phyloP scores from a whole-genome alignment of 805 yeast species.

The Wickerhamomyces ciferrii region DNA sequence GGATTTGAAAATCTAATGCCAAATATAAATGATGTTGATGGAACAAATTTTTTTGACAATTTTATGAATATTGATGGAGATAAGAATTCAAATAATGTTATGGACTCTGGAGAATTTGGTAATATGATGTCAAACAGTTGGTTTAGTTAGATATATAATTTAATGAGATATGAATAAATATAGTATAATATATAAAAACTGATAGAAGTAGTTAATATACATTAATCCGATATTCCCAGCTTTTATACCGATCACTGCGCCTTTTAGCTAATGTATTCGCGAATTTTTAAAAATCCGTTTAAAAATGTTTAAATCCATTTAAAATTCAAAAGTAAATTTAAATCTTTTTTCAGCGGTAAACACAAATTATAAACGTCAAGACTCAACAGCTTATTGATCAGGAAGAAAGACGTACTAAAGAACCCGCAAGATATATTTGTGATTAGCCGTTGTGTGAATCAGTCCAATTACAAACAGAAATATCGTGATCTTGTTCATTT shows the following conservation, averaged over 20 bases:
- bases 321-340: too few relatives aligned
- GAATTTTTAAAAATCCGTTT: neutral
- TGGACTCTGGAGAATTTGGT: constrained; percentile 11
- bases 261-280: neutral
- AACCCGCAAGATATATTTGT: too few relatives aligned
- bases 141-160: constrained; percentile 10
- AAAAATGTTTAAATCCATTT: neutral
- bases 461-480: too few relatives aligned
- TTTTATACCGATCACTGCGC: too few relatives aligned
- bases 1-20: neutral
- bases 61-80: neutral
- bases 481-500: too few relatives aligned
- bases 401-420: too few relatives aligned
- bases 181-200: neutral
- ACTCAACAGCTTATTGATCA: too few relatives aligned
- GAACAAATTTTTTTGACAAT: neutral
- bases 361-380: too few relatives aligned
- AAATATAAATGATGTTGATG: neutral
- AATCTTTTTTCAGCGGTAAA: neutral
- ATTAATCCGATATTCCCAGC: neutral
- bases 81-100: neutral
- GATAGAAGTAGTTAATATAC: too few relatives aligned
- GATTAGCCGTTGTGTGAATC: too few relatives aligned
- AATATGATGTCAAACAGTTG: constrained; percentile 18
- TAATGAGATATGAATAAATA: neutral